Conservation (phyloP, 2,329 filamentous ascomycete species). For the Teratosphaeria pseudoeucalypti region DNA sequence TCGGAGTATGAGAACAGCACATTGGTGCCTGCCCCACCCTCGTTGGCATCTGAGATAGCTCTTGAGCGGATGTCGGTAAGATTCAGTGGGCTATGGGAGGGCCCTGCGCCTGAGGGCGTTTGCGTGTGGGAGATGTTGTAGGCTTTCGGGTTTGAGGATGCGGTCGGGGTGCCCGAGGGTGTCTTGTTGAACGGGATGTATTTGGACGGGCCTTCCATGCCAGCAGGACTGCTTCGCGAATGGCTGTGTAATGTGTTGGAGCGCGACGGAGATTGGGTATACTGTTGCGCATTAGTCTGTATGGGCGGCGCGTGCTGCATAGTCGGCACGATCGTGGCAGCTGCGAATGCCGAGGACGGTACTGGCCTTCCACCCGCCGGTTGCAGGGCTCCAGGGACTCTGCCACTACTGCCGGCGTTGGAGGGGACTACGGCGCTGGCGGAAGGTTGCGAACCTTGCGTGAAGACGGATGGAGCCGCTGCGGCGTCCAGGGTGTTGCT, state of each 20-base stretch:
- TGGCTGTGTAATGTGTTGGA: slow-evolving; percentile 63
- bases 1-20: slow-evolving; percentile 54
- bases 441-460: slow-evolving; percentile 16
- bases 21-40: slow-evolving; percentile 52
- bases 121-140: slow-evolving; percentile 52
- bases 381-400: slow-evolving; percentile 52
- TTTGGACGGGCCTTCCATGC: slow-evolving; percentile 38
- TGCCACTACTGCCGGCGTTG: slow-evolving; percentile 11
- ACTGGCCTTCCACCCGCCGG: slow-evolving; percentile 39
- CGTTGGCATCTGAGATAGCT: slow-evolving; percentile 69
- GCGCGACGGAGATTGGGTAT: slow-evolving; percentile 50
- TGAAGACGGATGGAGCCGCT: slow-evolving; percentile 37
- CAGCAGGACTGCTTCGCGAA: slow-evolving; percentile 73
- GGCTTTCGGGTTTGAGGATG: slow-evolving; percentile 30
- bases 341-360: slow-evolving; percentile 45
- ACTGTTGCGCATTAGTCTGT: slow-evolving; percentile 47
- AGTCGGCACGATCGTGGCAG: slow-evolving; percentile 47
- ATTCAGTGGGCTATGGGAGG: slow-evolving; percentile 78
- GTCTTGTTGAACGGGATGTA: slow-evolving; percentile 56
- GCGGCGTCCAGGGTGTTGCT: slow-evolving; percentile 40
- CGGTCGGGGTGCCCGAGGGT: slow-evolving; percentile 40
- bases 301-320: slow-evolving; percentile 34
- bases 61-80: slow-evolving; percentile 84
- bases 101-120: slow-evolving; percentile 42
- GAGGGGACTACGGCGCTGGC: slow-evolving; percentile 12